Evolutionary conservation across 257 asterid genomes (phyloP).

Genomic region (Primulina eburnea): DNA sequence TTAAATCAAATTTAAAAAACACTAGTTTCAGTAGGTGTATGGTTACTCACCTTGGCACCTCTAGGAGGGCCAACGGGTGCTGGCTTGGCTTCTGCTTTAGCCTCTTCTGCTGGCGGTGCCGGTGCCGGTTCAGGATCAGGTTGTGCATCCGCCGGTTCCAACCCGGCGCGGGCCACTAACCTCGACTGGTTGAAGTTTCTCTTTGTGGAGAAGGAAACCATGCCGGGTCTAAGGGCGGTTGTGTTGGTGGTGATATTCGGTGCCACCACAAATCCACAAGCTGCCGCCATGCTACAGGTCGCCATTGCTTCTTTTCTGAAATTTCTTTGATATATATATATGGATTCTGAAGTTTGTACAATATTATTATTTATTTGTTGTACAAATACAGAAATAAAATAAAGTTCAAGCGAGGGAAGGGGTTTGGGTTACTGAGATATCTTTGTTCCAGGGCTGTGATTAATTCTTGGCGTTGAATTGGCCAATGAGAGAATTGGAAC

Average conservation of each 20-base stretch:
- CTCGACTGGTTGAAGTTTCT: conserved; percentile 31
- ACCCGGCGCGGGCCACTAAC: conserved; percentile 55
- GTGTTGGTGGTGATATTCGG: conserved; percentile 40
- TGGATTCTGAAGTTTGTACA: no score
- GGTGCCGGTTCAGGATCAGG: conserved; percentile 27
- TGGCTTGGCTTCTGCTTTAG: conserved; percentile 63
- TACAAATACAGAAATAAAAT: not conserved
- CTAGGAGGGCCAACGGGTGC: conserved; percentile 92
- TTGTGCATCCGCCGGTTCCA: conserved; percentile 20
- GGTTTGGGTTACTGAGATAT: conserved; percentile 47
- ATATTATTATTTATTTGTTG: conserved; percentile 12
- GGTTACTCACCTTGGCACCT: conserved; percentile 56
- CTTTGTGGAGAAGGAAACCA: conserved; percentile 45
- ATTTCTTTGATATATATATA: not conserved
- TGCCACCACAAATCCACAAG: conserved; percentile 53
- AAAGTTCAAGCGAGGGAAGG: conserved; percentile 23
- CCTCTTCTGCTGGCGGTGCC: conserved; percentile 33
- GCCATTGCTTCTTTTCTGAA: conserved; percentile 44
- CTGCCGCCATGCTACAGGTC: conserved; percentile 74
- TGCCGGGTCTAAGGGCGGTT: conserved; percentile 21
- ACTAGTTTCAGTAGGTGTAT: no score
- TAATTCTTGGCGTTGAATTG: conserved; percentile 30
- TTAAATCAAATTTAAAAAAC: no score
- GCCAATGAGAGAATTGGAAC: conserved; percentile 56
- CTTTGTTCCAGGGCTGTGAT: conserved; percentile 56